phyloP scores from a whole-genome alignment of 768 basidiomycete genomes.

The Strobilomyces dryophilus region DNA sequence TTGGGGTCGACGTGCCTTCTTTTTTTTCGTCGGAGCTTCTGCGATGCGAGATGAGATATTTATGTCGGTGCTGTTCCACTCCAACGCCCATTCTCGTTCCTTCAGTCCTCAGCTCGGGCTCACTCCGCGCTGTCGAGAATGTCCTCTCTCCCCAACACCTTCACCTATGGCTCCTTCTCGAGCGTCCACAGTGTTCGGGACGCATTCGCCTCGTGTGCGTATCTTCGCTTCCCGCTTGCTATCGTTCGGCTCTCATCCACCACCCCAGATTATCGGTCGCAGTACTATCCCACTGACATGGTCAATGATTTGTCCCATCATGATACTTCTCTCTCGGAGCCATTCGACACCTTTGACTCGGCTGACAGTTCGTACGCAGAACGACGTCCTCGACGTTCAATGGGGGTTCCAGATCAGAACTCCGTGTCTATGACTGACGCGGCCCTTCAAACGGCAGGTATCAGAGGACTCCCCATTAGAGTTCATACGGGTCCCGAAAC shows the following conservation, averaged over 20 bases:
- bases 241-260: constrained; percentile 1
- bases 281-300: constrained; percentile 55
- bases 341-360: not conserved
- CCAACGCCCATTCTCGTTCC: not conserved
- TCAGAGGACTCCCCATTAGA: not conserved
- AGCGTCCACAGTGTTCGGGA: constrained; percentile 48
- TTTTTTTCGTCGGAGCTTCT: constrained; percentile 6
- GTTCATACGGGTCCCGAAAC: constrained; percentile 11
- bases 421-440: constrained; percentile 10
- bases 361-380: not conserved
- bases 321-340: constrained; percentile 4
- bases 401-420: not conserved
- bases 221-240: not conserved
- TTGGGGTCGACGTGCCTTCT: not conserved
- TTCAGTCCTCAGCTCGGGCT: not conserved
- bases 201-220: constrained; percentile 59
- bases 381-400: constrained; percentile 2
- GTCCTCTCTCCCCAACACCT: constrained; percentile 46
- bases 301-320: constrained; percentile 39
- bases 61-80: not conserved
- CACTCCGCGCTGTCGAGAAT: constrained; percentile 22
- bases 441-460: constrained; percentile 22
- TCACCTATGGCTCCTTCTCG: constrained; percentile 44
- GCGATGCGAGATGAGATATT: not conserved
- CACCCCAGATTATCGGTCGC: constrained; percentile 60